Evolutionary conservation across 805 yeast species (phyloP).

Genomic region (Candida ficus): DNA sequence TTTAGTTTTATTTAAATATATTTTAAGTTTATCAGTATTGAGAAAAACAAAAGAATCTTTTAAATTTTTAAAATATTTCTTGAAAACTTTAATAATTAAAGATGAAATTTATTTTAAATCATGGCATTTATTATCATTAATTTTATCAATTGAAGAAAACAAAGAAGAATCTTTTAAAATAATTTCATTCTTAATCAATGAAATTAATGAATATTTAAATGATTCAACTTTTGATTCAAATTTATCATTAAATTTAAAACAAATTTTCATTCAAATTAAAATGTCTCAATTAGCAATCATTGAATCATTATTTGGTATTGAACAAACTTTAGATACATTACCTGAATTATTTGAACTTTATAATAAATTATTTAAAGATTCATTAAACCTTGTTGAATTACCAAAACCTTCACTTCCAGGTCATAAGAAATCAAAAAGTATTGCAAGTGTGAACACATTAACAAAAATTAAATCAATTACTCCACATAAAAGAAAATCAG

Average conservation of each 20-base stretch:
- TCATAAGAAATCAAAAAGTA: not conserved
- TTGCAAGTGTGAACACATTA: not conserved
- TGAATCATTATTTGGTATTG: constrained; percentile 54
- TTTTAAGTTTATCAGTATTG: constrained; percentile 41
- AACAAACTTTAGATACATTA: constrained; percentile 56
- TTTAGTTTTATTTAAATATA: constrained; percentile 35
- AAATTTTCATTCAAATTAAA: constrained; percentile 55
- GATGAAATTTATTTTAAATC: constrained; percentile 48
- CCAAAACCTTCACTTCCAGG: not conserved
- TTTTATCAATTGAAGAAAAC: constrained; percentile 59
- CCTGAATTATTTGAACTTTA: constrained; percentile 61
- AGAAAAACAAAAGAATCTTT: constrained; percentile 39
- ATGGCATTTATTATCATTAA: constrained; percentile 62
- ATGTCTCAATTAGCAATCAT: constrained; percentile 69
- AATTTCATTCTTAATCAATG: constrained; percentile 45
- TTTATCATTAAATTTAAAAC: constrained; percentile 7
- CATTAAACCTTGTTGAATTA: constrained; percentile 8
- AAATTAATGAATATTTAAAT: constrained; percentile 30
- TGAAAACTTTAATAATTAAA: constrained; percentile 28
- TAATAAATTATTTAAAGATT: constrained; percentile 41
- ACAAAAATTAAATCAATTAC: constrained; percentile 15
- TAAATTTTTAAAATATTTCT: constrained; percentile 40
- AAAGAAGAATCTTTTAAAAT: constrained; percentile 51
- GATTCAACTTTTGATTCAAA: constrained; percentile 1
- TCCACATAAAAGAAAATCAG: constrained; percentile 4